A percentile compares a stretch with the other conserved stretches of the same genome.
Evolutionary conservation across 2,329 filamentous ascomycete genomes (phyloP).

Genomic region (Thermoascus crustaceus): DNA sequence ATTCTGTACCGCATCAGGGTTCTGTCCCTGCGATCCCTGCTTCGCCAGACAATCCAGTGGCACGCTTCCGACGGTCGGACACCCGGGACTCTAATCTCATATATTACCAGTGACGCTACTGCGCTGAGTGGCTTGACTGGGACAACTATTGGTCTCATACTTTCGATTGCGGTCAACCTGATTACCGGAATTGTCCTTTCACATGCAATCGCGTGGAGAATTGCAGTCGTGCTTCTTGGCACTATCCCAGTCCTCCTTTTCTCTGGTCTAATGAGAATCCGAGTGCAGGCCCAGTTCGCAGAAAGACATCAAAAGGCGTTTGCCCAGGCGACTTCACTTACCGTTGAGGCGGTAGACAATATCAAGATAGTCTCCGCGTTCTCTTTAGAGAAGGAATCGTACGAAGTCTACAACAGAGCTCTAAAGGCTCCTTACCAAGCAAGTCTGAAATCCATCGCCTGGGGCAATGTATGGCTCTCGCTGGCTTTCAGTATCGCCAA

Average conservation of each 20-base stretch:
- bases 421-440: slow-evolving; percentile 35
- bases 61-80: slow-evolving; percentile 54
- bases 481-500: slow-evolving; percentile 39
- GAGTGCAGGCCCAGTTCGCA: slow-evolving; percentile 50
- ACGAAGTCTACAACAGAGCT: slow-evolving; percentile 31
- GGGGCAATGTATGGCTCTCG: slow-evolving; percentile 31
- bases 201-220: slow-evolving; percentile 62
- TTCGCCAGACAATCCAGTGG: slow-evolving; percentile 57
- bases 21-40: slow-evolving; percentile 51
- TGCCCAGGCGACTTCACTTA: slow-evolving; percentile 36
- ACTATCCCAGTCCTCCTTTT: slow-evolving; percentile 57
- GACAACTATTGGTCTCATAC: slow-evolving; percentile 57
- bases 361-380: slow-evolving; percentile 40
- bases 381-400: slow-evolving; percentile 38
- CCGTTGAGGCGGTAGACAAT: slow-evolving; percentile 38
- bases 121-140: slow-evolving; percentile 57
- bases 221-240: slow-evolving; percentile 59
- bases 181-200: slow-evolving; percentile 56
- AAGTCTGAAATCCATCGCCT: slow-evolving; percentile 36
- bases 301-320: slow-evolving; percentile 40
- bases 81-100: slow-evolving; percentile 50
- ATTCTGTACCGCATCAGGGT: slow-evolving; percentile 52
- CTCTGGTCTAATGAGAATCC: slow-evolving; percentile 58
- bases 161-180: slow-evolving; percentile 57
- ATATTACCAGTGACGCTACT: slow-evolving; percentile 58